Evolutionary conservation across 1,284 basidiomycete genomes (phyloP).

Genomic region (Spongiforma sp.): DNA sequence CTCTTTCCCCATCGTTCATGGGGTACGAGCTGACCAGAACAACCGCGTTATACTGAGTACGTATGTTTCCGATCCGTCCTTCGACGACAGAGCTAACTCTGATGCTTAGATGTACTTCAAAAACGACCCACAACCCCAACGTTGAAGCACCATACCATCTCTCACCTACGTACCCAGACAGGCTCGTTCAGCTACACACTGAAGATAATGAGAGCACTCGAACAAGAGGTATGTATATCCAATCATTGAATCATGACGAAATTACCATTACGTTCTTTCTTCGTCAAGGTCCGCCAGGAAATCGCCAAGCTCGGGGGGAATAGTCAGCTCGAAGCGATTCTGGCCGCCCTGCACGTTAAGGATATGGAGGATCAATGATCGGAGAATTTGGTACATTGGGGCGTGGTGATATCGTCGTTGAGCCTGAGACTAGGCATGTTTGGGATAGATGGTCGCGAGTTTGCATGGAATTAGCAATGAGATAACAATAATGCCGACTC

Average conservation of each 20-base stretch:
- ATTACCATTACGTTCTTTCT: background rate
- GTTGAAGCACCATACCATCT: slow-evolving; percentile 80
- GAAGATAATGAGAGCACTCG: slow-evolving; percentile 57
- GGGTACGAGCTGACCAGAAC: slow-evolving; percentile 74
- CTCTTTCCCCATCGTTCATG: slow-evolving; percentile 93
- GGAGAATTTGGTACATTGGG: background rate
- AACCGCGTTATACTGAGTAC: slow-evolving; percentile 85
- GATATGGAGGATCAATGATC: slow-evolving; percentile 5
- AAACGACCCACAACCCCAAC: slow-evolving; percentile 84
- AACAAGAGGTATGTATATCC: slow-evolving; percentile 49
- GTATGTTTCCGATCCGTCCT: slow-evolving; percentile 50
- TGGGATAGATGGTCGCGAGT: no score
- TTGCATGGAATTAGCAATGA: no score
- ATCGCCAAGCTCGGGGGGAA: slow-evolving; percentile 35
- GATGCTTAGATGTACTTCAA: slow-evolving; percentile 79
- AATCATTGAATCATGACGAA: background rate
- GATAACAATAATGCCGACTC: no score
- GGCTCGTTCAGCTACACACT: slow-evolving; percentile 76
- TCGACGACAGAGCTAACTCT: background rate
- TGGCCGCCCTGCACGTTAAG: slow-evolving; percentile 31
- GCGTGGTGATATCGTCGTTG: background rate
- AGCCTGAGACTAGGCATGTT: no score
- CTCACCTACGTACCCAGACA: slow-evolving; percentile 74
- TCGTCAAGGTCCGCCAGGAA: slow-evolving; percentile 35
- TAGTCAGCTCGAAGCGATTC: slow-evolving; percentile 31